These are phyloP conservation scores for Eimeria brunetti DNA, from an alignment of 169 alveolate species.

Conservation along the genomic window DNA sequence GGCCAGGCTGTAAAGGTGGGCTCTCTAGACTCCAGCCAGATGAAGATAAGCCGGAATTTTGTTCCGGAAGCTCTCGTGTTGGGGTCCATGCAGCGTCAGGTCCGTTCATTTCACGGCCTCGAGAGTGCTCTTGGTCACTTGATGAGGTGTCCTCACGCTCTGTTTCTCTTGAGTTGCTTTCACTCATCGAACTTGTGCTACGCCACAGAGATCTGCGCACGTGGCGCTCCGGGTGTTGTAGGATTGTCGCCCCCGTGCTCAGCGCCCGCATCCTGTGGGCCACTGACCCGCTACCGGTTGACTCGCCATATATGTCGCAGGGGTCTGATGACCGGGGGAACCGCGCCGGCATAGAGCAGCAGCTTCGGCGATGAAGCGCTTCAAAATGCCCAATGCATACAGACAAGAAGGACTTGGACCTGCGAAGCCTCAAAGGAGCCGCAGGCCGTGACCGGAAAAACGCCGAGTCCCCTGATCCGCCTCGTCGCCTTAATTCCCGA, in stretches of 20 bases:
- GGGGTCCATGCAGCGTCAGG: conserved; percentile 3
- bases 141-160: conserved; percentile 30
- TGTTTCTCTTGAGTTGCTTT: not conserved
- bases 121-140: conserved; percentile 37
- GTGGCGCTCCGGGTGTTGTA: conserved; percentile 6
- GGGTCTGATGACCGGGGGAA: not conserved
- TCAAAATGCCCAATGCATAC: conserved; percentile 47
- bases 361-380: conserved; percentile 25
- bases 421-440: conserved; percentile 9
- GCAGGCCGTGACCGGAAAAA: conserved; percentile 30
- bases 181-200: not conserved
- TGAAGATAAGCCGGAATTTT: not conserved
- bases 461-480: conserved; percentile 28
- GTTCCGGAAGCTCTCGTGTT: conserved; percentile 16
- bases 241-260: conserved; percentile 33
- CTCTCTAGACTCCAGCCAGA: conserved; percentile 18
- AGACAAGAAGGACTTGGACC: conserved; percentile 45
- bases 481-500: conserved; percentile 41
- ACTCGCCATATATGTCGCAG: conserved; percentile 10
- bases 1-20: conserved; percentile 37
- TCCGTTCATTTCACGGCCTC: not conserved
- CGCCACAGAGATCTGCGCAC: not conserved
- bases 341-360: conserved; percentile 57
- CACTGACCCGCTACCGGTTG: not conserved
- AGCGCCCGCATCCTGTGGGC: not conserved